Base-by-base conservation (phyloP, 1,284 basidiomycete genomes). In the Leccinum subrobustum region DNA sequence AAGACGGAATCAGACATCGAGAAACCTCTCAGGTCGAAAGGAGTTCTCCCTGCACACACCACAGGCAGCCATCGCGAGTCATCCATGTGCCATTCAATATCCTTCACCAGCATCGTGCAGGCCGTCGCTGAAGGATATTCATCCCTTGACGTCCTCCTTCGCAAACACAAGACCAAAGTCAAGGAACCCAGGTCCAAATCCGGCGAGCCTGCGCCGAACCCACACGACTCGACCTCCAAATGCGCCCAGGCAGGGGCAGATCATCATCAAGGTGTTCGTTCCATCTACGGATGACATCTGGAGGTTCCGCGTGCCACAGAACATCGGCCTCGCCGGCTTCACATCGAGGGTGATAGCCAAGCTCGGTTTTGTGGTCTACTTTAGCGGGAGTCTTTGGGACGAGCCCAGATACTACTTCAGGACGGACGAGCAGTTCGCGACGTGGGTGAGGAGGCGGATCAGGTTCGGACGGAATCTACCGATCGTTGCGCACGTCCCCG, bases 231-330 rank as follows among this genome's bases (percentile, higher is more conserved):
- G 31, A 59, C 25, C 9, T 56, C 54, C 4, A 67, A 66, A 58
- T 79, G 77, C 68, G 39, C 69, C 77, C 31, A 67, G 67, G 44
- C 64, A 73, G 31, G 77, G 74, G 6, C 68, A 64, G 65, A 78
- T 79, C 54, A 51, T 76, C 56, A 67, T 79, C 70, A 79, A 79
- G 65, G 74, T 79, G n/a, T 72, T 74, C 54, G 75, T 78, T 12
- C 76, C 78, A 18, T 70, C 70, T 39, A 77, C 71, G 33, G 73
- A 75, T 63, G 78, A 79, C 61, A 70, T 77, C 60, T 79, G 77
- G 77, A 75, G 68, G 67, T 65, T 79, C 53, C 71, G 71, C 44
- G 75, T 78, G 25, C 69, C 78, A 11, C 69, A 70, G 57, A 64
- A 68, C 54, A 64, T 73, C 57, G 60, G 60, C 53, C 70, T 79